Conservation (phyloP, 2,329 filamentous ascomycete genomes). For the Neofusicoccum laricinum region DNA sequence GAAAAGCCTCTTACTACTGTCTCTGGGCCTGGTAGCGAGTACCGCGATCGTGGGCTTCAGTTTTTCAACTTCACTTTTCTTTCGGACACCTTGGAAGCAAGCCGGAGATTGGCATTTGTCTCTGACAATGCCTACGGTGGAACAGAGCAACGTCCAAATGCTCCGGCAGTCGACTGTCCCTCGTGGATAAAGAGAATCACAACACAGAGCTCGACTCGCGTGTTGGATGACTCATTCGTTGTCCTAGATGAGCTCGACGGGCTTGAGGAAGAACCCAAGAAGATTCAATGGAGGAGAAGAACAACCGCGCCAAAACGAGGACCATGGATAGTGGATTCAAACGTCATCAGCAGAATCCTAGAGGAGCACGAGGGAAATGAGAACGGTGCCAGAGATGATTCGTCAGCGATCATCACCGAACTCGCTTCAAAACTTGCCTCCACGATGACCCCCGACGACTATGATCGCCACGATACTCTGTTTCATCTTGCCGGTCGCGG, state of each 20-base stretch:
- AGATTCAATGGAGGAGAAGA: not conserved
- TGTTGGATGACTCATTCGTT: constrained; percentile 29
- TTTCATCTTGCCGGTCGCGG: constrained; percentile 20
- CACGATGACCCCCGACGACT: not conserved
- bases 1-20: not conserved
- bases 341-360: not conserved
- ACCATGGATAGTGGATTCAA: not conserved
- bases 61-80: constrained; percentile 30
- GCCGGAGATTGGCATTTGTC: constrained; percentile 23
- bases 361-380: not conserved
- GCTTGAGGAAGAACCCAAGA: not conserved
- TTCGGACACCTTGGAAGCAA: constrained; percentile 26
- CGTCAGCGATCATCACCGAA: not conserved
- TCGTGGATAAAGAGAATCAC: constrained; percentile 19
- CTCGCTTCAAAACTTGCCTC: not conserved
- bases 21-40: constrained; percentile 19
- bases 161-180: constrained; percentile 20
- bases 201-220: constrained; percentile 10
- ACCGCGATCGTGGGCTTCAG: constrained; percentile 19
- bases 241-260: constrained; percentile 25
- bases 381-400: not conserved
- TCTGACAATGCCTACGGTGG: not conserved
- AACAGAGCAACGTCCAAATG: not conserved
- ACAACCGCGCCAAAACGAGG: not conserved
- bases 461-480: constrained; percentile 3